Conservation (phyloP, 306 rosid species). For the Trifolium dubium region DNA sequence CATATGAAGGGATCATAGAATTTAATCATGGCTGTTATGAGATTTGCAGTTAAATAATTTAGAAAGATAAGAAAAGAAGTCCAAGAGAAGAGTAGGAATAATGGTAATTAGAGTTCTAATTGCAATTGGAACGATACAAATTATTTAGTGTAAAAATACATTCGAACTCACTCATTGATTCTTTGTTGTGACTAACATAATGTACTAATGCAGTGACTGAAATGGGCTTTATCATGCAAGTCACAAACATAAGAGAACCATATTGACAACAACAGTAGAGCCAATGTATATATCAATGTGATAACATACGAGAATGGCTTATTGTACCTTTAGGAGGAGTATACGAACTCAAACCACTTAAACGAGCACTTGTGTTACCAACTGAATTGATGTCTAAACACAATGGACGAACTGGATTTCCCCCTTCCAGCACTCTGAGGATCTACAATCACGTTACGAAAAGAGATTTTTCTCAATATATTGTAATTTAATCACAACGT, state of each 20-base stretch:
- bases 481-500: background rate
- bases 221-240: background rate
- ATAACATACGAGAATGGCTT: conserved; percentile 77
- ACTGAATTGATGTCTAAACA: conserved; percentile 67
- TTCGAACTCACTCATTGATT: background rate
- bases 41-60: background rate
- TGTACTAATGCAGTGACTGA: background rate
- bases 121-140: no score
- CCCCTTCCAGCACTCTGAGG: conserved; percentile 92
- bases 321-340: conserved; percentile 53
- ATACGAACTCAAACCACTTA: conserved; percentile 61
- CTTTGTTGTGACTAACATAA: background rate
- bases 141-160: background rate
- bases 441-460: conserved; percentile 48
- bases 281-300: conserved; percentile 61
- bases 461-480: background rate
- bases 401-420: conserved; percentile 61
- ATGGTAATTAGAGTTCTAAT: no score
- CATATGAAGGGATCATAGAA: background rate
- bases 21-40: background rate
- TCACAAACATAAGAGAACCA: conserved; percentile 33
- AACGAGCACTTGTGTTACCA: conserved; percentile 80
- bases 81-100: background rate
- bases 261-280: conserved; percentile 33
- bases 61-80: background rate